Percentiles rank a stretch among this genome's conserved stretches.
Evolutionary conservation across 2,329 filamentous ascomycete genomes (phyloP).

Genomic region (Chaetothyriales sp.): DNA sequence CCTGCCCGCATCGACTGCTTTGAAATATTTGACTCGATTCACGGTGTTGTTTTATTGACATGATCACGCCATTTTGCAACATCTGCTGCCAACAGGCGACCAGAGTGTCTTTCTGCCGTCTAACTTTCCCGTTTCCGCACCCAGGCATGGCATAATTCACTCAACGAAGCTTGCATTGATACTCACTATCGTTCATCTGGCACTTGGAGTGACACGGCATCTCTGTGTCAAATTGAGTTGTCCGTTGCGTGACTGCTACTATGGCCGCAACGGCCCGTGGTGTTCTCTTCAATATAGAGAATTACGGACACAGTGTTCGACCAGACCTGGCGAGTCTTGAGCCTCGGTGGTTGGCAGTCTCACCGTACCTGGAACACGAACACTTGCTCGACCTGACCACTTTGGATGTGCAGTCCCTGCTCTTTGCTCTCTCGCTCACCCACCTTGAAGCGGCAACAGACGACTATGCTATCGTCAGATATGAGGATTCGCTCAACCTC

Average conservation of each 20-base stretch:
- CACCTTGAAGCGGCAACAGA: conserved; percentile 46
- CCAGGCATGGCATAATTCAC: neutral
- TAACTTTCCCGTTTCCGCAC: neutral
- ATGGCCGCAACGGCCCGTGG: neutral
- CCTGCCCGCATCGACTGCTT: neutral
- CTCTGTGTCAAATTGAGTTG: neutral
- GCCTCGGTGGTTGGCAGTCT: conserved; percentile 43
- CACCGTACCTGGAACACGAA: conserved; percentile 57
- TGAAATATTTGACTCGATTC: neutral
- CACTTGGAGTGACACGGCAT: too few species aligned
- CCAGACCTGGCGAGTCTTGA: neutral
- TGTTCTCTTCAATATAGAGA: neutral
- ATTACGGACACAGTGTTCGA: neutral
- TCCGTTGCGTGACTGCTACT: neutral
- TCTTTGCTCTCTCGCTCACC: conserved; percentile 60
- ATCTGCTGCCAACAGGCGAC: neutral
- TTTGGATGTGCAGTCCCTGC: conserved; percentile 50
- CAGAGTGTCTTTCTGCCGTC: neutral
- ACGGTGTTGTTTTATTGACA: neutral
- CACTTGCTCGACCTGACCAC: conserved; percentile 62
- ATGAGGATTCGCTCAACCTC: conserved; percentile 69
- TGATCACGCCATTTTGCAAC: neutral
- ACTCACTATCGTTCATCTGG: too few species aligned
- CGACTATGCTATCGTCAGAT: conserved; percentile 66
- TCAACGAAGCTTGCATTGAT: neutral